Base-by-base conservation (phyloP, 1,284 basidiomycete genomes). In the Austroboletus sp. region DNA sequence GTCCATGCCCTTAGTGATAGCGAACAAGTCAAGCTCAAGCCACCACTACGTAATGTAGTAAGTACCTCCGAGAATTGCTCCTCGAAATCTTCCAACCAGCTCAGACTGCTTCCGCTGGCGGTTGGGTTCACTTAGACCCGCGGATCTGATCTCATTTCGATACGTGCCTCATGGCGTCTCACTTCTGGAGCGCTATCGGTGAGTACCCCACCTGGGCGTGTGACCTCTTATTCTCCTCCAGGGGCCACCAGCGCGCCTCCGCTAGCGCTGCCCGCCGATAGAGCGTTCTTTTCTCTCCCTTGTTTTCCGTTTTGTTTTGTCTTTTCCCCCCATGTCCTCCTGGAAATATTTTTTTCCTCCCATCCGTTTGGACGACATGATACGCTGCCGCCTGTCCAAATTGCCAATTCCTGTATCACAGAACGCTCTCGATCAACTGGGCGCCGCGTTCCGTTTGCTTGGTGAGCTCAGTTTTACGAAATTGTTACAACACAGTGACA, bases 401-500 rank as follows among this genome's bases (percentile, higher is more conserved):
- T 58, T 60, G 37, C 46, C 48, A 54, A 62, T 61, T 46, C 21
- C 40, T 40, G 34, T 30, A 37, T 31, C 19, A 23, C 46, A 50
- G 23, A 40, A 44, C 21, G 46, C 49, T 41, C 43, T 57, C 48
- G 40, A 45, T 42, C 27, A n/a, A 11, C 37, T 47, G 40, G 40
- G 47, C 42, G 32, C 52, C 51, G 45, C 49, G 48, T 46, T 63
- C 61, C 57, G 47, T 45, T 30, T 45, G 32, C 50, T 32, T 44
- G 44, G 49, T 64, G 51, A 57, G 62, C 42, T 46, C 19, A 53
- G 19, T 52, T 61, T 66, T 66, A 63, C 62, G 63, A 57, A 47
- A 66, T 62, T 15, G 53, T 65, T 56, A 63, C 62, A 53, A 9
- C 42, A n/a, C 42, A 40, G 42, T 56, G 61, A 53, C 62, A 33